Evolutionary conservation across 495 filamentous ascomycete species (phyloP).

Genomic region (Talaromyces adpressus): DNA sequence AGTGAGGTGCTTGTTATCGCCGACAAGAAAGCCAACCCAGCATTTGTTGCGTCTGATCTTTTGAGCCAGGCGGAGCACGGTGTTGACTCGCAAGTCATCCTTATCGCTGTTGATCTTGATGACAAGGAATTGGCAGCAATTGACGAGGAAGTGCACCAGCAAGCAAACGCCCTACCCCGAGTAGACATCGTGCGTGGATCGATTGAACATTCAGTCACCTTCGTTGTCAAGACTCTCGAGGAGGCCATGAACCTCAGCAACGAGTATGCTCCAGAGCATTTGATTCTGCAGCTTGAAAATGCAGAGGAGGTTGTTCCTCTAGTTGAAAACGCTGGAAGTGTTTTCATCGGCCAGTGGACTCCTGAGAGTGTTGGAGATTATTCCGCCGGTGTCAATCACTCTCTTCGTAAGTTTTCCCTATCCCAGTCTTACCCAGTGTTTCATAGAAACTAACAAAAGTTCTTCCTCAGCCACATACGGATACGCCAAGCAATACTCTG

Average conservation of each 20-base stretch:
- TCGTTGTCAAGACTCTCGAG: slow-evolving; percentile 69
- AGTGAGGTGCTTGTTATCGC: slow-evolving; percentile 95
- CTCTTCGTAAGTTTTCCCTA: slow-evolving; percentile 65
- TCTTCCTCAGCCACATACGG: slow-evolving; percentile 75
- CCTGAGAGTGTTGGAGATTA: slow-evolving; percentile 97
- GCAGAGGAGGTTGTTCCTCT: slow-evolving; percentile 62
- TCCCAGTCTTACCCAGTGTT: background rate
- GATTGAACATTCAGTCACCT: slow-evolving; percentile 83
- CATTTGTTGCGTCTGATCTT: slow-evolving; percentile 91
- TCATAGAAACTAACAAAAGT: background rate
- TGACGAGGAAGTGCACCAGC: slow-evolving; percentile 81
- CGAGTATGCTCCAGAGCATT: slow-evolving; percentile 91
- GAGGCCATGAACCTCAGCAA: slow-evolving; percentile 89
- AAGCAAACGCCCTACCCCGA: slow-evolving; percentile 81
- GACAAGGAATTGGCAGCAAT: slow-evolving; percentile 69
- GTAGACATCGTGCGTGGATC: slow-evolving; percentile 92
- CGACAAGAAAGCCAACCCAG: slow-evolving; percentile 83
- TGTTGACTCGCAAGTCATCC: slow-evolving; percentile 87
- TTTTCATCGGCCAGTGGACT: slow-evolving; percentile 93
- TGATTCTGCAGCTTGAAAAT: slow-evolving; percentile 82
- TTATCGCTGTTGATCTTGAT: slow-evolving; percentile 75
- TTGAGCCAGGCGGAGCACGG: slow-evolving; percentile 96
- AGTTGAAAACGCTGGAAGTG: slow-evolving; percentile 91
- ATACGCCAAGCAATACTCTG: slow-evolving; percentile 96
- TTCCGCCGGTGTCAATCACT: slow-evolving; percentile 95